These are phyloP conservation scores for Alternaria infectoria DNA, from an alignment of 2,329 filamentous ascomycete species.

Conservation along the genomic window DNA sequence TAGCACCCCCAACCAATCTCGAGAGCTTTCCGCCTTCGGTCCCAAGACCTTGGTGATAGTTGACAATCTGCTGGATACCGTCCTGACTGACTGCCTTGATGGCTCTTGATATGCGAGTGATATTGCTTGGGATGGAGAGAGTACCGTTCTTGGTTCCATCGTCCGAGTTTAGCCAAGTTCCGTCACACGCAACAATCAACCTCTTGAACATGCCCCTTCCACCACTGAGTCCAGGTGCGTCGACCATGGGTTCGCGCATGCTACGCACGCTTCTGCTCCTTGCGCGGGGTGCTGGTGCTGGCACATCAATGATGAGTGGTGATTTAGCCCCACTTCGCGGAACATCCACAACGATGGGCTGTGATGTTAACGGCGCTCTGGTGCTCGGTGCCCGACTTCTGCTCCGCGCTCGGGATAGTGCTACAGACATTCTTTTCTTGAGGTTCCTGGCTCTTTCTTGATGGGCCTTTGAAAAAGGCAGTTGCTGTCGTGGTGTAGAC, in stretches of 20 bases:
- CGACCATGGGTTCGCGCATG: constrained; percentile 27
- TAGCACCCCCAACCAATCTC: constrained; percentile 50
- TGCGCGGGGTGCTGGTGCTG: constrained; percentile 28
- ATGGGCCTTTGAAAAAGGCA: constrained; percentile 24
- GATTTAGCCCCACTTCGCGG: constrained; percentile 32
- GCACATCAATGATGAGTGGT: constrained; percentile 37
- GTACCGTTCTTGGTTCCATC: constrained; percentile 53
- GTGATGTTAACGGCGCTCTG: constrained; percentile 23
- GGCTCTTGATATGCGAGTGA: constrained; percentile 57
- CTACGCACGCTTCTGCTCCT: constrained; percentile 35
- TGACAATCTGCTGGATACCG: constrained; percentile 58
- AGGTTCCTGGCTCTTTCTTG: constrained; percentile 18
- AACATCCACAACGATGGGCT: constrained; percentile 33
- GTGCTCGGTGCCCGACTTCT: constrained; percentile 40
- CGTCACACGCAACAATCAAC: constrained; percentile 50
- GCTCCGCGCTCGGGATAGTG: constrained; percentile 37
- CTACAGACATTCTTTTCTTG: constrained; percentile 33
- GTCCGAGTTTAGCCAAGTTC: constrained; percentile 59
- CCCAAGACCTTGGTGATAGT: constrained; percentile 59
- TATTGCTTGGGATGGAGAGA: constrained; percentile 56
- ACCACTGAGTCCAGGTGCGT: constrained; percentile 43
- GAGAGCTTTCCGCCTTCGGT: constrained; percentile 52
- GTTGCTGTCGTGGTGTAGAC: constrained; percentile 25
- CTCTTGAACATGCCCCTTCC: constrained; percentile 50
- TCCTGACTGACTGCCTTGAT: constrained; percentile 56